These are phyloP conservation scores for Cyberlindnera xylosilytica DNA, from an alignment of 805 yeast species.

Conservation along the genomic window DNA sequence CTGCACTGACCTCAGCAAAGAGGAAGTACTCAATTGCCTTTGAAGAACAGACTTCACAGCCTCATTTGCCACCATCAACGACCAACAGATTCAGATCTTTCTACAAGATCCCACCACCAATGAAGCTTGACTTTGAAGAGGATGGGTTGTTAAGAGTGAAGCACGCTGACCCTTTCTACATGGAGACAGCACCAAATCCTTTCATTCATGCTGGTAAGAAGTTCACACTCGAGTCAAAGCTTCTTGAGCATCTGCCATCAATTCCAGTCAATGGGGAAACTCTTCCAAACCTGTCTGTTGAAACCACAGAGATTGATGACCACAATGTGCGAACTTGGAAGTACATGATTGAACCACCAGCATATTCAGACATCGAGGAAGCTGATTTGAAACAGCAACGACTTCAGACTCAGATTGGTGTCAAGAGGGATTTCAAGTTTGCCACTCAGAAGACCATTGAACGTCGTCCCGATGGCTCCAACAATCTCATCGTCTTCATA, in stretches of 20 bases:
- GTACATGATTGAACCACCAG: slow-evolving; percentile 43
- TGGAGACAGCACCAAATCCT: slow-evolving; percentile 46
- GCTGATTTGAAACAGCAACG: slow-evolving; percentile 5
- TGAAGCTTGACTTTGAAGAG: slow-evolving; percentile 39
- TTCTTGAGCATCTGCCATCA: slow-evolving; percentile 31
- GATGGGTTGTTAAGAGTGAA: slow-evolving; percentile 48
- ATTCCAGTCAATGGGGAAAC: slow-evolving; percentile 25
- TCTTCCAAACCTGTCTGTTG: background rate
- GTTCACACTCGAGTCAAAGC: slow-evolving; percentile 44
- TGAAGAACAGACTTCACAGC: background rate
- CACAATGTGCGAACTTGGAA: slow-evolving; percentile 36
- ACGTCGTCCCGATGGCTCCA: slow-evolving; percentile 39
- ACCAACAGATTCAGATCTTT: slow-evolving; percentile 2
- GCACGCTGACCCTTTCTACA: slow-evolving; percentile 63
- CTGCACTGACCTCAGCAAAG: slow-evolving; percentile 5
- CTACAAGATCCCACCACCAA: slow-evolving; percentile 17
- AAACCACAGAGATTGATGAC: background rate
- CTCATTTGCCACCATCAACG: background rate
- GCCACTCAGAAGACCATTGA: slow-evolving; percentile 31
- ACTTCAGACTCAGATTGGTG: slow-evolving; percentile 49
- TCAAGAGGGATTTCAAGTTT: slow-evolving; percentile 40
- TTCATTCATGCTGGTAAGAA: slow-evolving; percentile 67
- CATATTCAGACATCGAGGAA: slow-evolving; percentile 38
- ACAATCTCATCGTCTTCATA: slow-evolving; percentile 52
- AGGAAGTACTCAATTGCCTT: slow-evolving; percentile 11